Conservation (phyloP, 306 rosid species). For the Lablab purpureus region DNA sequence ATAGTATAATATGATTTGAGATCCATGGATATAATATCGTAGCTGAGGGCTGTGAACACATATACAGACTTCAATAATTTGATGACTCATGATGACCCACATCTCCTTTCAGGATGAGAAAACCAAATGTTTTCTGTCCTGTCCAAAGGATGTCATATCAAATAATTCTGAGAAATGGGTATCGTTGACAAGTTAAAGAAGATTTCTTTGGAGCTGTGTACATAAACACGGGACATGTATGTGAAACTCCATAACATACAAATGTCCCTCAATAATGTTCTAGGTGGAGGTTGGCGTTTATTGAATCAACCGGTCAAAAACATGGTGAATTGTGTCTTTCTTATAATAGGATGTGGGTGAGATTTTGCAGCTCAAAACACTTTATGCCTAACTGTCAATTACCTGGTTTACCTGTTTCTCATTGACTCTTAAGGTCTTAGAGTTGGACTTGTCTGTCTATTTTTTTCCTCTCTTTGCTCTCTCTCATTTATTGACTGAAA, state of each 20-base stretch:
- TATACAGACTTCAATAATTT: constrained; percentile 32
- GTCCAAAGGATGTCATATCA: constrained; percentile 49
- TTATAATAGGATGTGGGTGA: constrained; percentile 39
- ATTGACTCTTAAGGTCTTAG: constrained; percentile 38
- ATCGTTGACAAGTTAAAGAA: constrained; percentile 30
- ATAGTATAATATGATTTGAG: constrained; percentile 10
- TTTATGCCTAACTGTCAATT: constrained; percentile 46
- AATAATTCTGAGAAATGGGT: constrained; percentile 39
- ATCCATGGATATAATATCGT: constrained; percentile 13
- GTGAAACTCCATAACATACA: constrained; percentile 19
- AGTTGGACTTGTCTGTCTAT: constrained; percentile 27
- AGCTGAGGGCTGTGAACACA: constrained; percentile 28
- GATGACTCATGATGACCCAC: constrained; percentile 40
- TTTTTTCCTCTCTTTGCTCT: constrained; percentile 1
- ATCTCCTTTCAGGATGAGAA: constrained; percentile 31
- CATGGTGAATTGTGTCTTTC: constrained; percentile 37
- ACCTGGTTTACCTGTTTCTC: constrained; percentile 48
- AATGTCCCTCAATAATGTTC: constrained; percentile 36
- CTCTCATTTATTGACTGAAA: constrained; percentile 37
- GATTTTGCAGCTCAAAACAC: constrained; percentile 43
- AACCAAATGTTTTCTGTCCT: constrained; percentile 35
- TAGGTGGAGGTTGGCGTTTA: constrained; percentile 42
- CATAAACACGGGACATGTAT: constrained; percentile 46
- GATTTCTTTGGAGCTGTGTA: constrained; percentile 7
- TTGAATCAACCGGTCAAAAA: constrained; percentile 40